A percentile compares a stretch with the other conserved stretches of the same genome.
Evolutionary conservation across 192 early-diverging fungal genomes (phyloP).

Genomic region (Jimgerdemannia flammicorona): DNA sequence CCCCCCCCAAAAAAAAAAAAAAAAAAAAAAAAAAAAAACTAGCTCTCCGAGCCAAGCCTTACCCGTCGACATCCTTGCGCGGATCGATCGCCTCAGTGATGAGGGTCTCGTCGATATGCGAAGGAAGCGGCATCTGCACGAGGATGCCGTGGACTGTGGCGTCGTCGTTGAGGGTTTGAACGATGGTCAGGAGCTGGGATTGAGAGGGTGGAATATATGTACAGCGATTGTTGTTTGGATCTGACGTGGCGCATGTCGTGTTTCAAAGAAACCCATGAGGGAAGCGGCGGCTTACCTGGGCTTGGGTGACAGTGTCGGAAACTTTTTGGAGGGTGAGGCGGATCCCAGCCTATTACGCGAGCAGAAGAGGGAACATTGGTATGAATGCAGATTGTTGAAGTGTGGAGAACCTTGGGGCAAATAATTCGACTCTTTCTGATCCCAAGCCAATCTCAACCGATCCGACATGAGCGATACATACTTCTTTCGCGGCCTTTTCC

Average conservation of each 20-base stretch:
- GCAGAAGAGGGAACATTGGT: not conserved
- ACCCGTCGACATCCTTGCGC: slow-evolving; percentile 97
- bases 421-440: not conserved
- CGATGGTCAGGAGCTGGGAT: slow-evolving; percentile 54
- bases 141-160: slow-evolving; percentile 87
- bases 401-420: not conserved
- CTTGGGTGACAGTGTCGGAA: slow-evolving; percentile 60
- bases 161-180: slow-evolving; percentile 79
- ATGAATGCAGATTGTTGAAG: not conserved
- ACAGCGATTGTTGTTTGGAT: not conserved
- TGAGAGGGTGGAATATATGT: not conserved
- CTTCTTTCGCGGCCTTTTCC: slow-evolving; percentile 82
- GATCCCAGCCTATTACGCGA: slow-evolving; percentile 62
- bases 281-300: slow-evolving; percentile 35
- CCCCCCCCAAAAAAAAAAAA: too few relatives aligned
- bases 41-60: slow-evolving; percentile 16
- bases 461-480: slow-evolving; percentile 27
- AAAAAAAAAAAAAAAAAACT: too few relatives aligned
- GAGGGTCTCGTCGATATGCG: slow-evolving; percentile 72
- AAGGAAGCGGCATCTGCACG: slow-evolving; percentile 92
- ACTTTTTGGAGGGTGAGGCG: slow-evolving; percentile 70
- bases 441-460: not conserved
- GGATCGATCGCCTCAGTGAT: slow-evolving; percentile 84
- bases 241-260: too few relatives aligned
- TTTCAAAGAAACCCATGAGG: too few relatives aligned